Evolutionary conservation across 768 basidiomycete species (phyloP).

Genomic region (Hypholoma sublateritium): DNA sequence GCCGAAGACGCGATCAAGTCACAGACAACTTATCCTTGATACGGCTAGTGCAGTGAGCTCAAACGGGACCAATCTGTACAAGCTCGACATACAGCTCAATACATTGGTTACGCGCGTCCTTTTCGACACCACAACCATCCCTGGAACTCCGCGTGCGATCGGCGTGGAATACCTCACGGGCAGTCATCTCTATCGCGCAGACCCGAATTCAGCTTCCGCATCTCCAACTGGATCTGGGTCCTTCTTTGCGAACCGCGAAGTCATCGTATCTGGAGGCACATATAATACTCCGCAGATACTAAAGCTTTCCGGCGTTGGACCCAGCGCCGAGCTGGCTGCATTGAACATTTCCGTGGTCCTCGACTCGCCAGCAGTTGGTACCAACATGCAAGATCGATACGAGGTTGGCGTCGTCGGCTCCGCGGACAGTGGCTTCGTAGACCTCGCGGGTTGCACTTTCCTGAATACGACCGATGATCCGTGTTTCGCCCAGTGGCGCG

Average conservation of each 20-base stretch:
- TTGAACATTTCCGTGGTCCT: not conserved
- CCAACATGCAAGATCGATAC: slow-evolving; percentile 8
- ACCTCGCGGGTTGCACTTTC: slow-evolving; percentile 2
- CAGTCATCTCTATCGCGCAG: slow-evolving; percentile 3
- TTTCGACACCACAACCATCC: not conserved
- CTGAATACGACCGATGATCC: slow-evolving; percentile 5
- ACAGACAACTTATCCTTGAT: not conserved
- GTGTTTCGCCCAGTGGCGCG: slow-evolving; percentile 4
- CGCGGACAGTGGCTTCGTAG: not conserved
- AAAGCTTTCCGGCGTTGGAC: slow-evolving; percentile 3
- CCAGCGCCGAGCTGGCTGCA: not conserved
- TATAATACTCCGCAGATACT: slow-evolving; percentile 5
- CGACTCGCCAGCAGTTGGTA: slow-evolving; percentile 1
- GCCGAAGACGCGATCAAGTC: slow-evolving; percentile 3
- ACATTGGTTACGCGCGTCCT: slow-evolving; percentile 4
- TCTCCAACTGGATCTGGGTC: not conserved
- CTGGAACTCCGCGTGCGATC: not conserved
- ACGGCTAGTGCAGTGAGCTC: not conserved
- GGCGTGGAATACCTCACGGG: slow-evolving; percentile 4
- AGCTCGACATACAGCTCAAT: slow-evolving; percentile 2
- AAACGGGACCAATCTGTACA: slow-evolving; percentile 2
- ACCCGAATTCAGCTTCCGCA: slow-evolving; percentile 2
- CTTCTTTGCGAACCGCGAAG: slow-evolving; percentile 6
- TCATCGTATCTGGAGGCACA: slow-evolving; percentile 1
- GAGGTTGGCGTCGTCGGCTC: slow-evolving; percentile 3